A percentile compares a stretch with the other conserved stretches of the same genome.
Evolutionary conservation across 805 yeast genomes (phyloP).

Genomic region (Wickerhamomyces canadensis): DNA sequence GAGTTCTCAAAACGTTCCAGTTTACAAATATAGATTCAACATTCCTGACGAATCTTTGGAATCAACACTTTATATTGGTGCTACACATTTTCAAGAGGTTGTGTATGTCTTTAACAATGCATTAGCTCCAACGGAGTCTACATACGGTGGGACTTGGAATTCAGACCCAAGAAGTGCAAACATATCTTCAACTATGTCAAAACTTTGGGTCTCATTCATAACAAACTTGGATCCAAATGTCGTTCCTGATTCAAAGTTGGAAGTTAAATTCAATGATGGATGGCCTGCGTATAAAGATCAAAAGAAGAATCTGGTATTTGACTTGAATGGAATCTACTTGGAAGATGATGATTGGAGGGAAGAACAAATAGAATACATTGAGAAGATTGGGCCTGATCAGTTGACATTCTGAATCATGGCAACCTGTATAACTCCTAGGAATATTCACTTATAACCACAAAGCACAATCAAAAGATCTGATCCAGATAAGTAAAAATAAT

Average conservation of each 20-base stretch:
- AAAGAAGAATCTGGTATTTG: slow-evolving; percentile 4
- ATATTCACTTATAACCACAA: too few relatives aligned
- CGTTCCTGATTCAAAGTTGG: background rate
- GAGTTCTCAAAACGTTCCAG: slow-evolving; percentile 4
- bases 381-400: background rate
- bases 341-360: slow-evolving; percentile 7
- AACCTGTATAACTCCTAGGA: too few relatives aligned
- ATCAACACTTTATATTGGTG: background rate
- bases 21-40: slow-evolving; percentile 7
- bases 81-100: slow-evolving; percentile 6
- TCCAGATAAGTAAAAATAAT: too few relatives aligned
- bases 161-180: slow-evolving; percentile 1
- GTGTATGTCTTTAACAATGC: slow-evolving; percentile 8
- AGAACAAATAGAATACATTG: slow-evolving; percentile 3
- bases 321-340: slow-evolving; percentile 5
- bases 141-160: slow-evolving; percentile 1
- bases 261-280: background rate
- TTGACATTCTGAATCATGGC: background rate
- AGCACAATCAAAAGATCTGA: too few relatives aligned
- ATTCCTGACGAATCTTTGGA: slow-evolving; percentile 2
- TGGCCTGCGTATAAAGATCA: slow-evolving; percentile 4
- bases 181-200: slow-evolving; percentile 3
- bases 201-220: slow-evolving; percentile 5
- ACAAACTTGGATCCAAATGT: slow-evolving; percentile 37
- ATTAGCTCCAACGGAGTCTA: background rate